Base-by-base conservation (phyloP, 2,329 filamentous ascomycete species). In the Colletotrichum endophyticum region DNA sequence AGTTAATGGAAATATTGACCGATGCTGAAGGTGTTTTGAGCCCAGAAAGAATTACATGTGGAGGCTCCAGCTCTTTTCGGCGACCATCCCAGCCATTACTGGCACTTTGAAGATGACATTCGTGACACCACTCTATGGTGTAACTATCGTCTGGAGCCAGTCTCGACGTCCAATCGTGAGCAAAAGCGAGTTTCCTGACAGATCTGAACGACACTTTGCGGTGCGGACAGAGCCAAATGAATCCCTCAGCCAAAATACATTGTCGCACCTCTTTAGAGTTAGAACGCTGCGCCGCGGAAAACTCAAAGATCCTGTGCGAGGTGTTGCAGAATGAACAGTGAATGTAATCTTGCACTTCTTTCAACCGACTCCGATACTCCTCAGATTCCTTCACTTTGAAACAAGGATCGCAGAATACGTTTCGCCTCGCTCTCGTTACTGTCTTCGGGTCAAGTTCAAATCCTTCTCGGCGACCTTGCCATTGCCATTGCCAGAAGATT, bases 301-400 rank as follows among this genome's bases (percentile, higher is more conserved):
- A 13, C 11, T 7, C 19, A 3, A 11, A 13, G 2, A 0, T 7
- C 9, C 5, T 49, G 11, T 49, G 44, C 5, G 11, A 9, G 3
- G 3, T 11, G 11, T 49, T 49, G 44, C 44, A 49, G 6, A 22
- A 22, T 11, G 44, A 22, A n/a, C 44, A 49, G 44, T 5, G 6
- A 9, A 49, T 12, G 6, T 49, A 3, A 6, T 22, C 6, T 49
- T n/a, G 9, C 44, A 49, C 11, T 49, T 22, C 1, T 12, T 6
- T 11, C 44, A 49, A 12, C 19, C 19, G 44, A 3, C 9, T 16
- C 19, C 5, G 16, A 11, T 49, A n/a, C 19, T 49, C n/a, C n/a
- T n/a, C 44, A 3, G 44, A 49, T 11, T 49, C n/a, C 11, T 4
- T n/a, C 0, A 49, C 44, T 13, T 49, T 5, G 9, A 22, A 49